Conservation (phyloP, 306 rosid genomes). For the Trichosanthes truncata region DNA sequence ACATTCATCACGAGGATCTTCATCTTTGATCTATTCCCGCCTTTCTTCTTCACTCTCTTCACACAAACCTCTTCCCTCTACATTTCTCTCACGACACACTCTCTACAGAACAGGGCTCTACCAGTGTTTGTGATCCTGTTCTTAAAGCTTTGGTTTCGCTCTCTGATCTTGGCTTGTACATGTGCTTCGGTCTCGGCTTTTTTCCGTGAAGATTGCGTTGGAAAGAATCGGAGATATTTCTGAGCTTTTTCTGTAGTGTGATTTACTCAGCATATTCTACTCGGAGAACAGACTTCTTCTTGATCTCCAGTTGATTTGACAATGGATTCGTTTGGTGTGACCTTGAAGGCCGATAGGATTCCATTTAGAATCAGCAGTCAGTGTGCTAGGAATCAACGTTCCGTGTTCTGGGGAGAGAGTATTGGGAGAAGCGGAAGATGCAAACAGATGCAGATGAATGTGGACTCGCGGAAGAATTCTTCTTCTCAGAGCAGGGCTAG, state of each 20-base stretch:
- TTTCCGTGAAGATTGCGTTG: neutral
- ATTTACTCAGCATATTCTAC: neutral
- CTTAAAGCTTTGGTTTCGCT: neutral
- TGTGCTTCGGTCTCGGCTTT: neutral
- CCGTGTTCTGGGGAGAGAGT: constrained; percentile 44
- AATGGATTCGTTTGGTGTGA: constrained; percentile 45
- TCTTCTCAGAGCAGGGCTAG: constrained; percentile 10
- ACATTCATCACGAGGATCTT: neutral
- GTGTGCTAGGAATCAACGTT: constrained; percentile 21
- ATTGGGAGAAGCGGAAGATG: constrained; percentile 22
- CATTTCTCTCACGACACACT: neutral
- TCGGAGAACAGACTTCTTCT: neutral
- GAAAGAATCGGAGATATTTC: neutral
- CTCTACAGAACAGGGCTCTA: neutral
- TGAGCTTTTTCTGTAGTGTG: neutral
- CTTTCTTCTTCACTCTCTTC: neutral
- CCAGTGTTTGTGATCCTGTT: neutral
- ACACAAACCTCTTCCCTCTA: neutral
- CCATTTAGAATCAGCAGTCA: constrained; percentile 11
- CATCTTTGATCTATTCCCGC: neutral
- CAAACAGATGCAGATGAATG: constrained; percentile 19
- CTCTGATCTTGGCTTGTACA: neutral
- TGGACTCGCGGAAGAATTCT: constrained; percentile 21
- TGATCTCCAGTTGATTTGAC: neutral
- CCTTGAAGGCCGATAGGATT: constrained; percentile 25